Conservation (phyloP, 2,329 filamentous ascomycete genomes). For the Exophiala sideris region DNA sequence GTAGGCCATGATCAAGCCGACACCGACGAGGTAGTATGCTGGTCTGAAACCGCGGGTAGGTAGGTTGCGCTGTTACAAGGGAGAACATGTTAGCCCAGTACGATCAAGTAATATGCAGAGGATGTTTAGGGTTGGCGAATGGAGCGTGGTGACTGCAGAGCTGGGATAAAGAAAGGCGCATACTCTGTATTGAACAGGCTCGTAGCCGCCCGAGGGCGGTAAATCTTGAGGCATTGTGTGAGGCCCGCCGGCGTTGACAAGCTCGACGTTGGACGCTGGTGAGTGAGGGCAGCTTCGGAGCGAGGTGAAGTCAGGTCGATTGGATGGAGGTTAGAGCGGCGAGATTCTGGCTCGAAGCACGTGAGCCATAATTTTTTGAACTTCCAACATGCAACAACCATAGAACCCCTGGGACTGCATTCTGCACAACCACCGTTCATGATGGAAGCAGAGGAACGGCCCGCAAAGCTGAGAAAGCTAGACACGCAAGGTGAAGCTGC, state of each 20-base stretch:
- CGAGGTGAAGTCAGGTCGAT: slow-evolving; percentile 13
- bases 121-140: not conserved
- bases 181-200: slow-evolving; percentile 95
- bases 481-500: slow-evolving; percentile 33
- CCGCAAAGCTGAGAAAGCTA: slow-evolving; percentile 54
- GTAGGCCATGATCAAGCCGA: slow-evolving; percentile 76
- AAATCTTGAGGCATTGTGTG: slow-evolving; percentile 90
- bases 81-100: slow-evolving; percentile 1
- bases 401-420: not conserved
- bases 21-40: slow-evolving; percentile 69
- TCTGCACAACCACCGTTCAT: slow-evolving; percentile 24
- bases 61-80: slow-evolving; percentile 69
- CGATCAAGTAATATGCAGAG: slow-evolving; percentile 6
- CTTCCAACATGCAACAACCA: not conserved
- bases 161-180: slow-evolving; percentile 31
- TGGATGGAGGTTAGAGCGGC: not conserved
- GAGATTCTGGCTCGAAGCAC: not conserved
- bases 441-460: slow-evolving; percentile 57
- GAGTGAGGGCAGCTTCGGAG: slow-evolving; percentile 1
- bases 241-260: slow-evolving; percentile 9
- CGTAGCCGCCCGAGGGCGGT: slow-evolving; percentile 91
- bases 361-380: not conserved
- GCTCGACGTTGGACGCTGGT: not conserved
- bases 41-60: slow-evolving; percentile 88
- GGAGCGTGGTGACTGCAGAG: not conserved